These are phyloP conservation scores for Petasospora rhodanensis DNA, from an alignment of 1,139 yeast species.

Conservation along the genomic window DNA sequence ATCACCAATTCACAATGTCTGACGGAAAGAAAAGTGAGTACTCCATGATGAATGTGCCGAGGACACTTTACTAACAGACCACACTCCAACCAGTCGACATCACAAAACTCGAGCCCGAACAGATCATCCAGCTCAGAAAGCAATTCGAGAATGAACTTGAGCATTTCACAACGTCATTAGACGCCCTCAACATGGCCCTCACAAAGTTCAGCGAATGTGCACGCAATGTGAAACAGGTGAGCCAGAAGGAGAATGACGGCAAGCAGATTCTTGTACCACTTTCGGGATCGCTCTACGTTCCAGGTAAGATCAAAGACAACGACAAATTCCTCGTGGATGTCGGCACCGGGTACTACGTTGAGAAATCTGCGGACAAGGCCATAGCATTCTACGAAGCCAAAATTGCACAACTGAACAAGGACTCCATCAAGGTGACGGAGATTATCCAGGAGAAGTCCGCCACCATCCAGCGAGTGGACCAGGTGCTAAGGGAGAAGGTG, in stretches of 20 bases:
- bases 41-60: too few relatives aligned
- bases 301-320: constrained; percentile 65
- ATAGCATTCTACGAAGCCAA: constrained; percentile 69
- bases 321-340: constrained; percentile 83
- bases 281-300: constrained; percentile 83
- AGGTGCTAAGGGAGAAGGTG: constrained; percentile 39
- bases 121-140: constrained; percentile 76
- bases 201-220: constrained; percentile 79
- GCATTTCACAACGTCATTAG: constrained; percentile 79
- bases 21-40: constrained; percentile 16
- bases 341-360: constrained; percentile 95
- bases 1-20: constrained; percentile 9
- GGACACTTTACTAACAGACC: too few relatives aligned
- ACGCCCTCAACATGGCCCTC: constrained; percentile 82
- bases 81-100: constrained; percentile 43
- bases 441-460: constrained; percentile 62
- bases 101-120: constrained; percentile 72
- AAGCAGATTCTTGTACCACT: constrained; percentile 75
- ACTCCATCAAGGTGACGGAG: constrained; percentile 67
- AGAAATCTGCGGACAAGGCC: constrained; percentile 68
- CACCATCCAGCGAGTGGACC: constrained; percentile 45
- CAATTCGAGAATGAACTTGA: constrained; percentile 82
- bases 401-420: constrained; percentile 66
- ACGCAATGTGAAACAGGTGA: constrained; percentile 58
- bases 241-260: constrained; percentile 38